Conservation (phyloP, 345 rosid genomes). For the Raphanus raphanistrum region DNA sequence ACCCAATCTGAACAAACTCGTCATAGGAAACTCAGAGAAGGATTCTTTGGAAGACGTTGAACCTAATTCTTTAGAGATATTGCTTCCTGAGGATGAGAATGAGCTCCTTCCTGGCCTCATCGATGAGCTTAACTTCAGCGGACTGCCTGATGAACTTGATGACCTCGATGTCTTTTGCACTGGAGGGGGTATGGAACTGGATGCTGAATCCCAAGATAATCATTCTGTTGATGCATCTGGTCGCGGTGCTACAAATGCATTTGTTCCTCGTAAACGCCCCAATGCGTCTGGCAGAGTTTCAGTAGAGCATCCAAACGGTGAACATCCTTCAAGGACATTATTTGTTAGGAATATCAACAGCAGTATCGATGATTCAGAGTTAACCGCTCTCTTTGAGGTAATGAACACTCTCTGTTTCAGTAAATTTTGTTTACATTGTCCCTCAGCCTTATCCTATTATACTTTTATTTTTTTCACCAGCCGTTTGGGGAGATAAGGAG, state of each 20-base stretch:
- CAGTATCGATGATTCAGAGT: slow-evolving; percentile 86
- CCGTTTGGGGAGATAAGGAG: slow-evolving; percentile 94
- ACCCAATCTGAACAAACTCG: slow-evolving; percentile 46
- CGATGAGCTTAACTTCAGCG: slow-evolving; percentile 72
- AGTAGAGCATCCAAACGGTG: slow-evolving; percentile 93
- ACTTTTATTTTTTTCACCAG: slow-evolving; percentile 42
- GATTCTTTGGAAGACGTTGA: slow-evolving; percentile 59
- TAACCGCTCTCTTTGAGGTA: slow-evolving; percentile 89
- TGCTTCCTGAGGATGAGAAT: slow-evolving; percentile 80
- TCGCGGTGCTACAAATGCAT: slow-evolving; percentile 49
- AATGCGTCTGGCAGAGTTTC: slow-evolving; percentile 68
- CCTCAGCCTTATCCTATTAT: slow-evolving; percentile 8
- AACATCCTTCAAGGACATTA: slow-evolving; percentile 92
- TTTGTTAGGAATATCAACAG: slow-evolving; percentile 95
- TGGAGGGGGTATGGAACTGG: slow-evolving; percentile 91
- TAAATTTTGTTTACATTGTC: neutral
- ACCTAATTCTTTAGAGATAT: slow-evolving; percentile 45
- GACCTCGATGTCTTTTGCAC: slow-evolving; percentile 79
- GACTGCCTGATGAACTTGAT: slow-evolving; percentile 63
- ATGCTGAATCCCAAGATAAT: slow-evolving; percentile 59
- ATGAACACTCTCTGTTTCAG: neutral
- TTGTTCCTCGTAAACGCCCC: slow-evolving; percentile 43
- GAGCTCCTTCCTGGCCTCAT: slow-evolving; percentile 86
- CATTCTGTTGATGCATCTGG: slow-evolving; percentile 33
- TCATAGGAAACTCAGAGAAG: slow-evolving; percentile 46